Evolutionary conservation across 768 basidiomycete genomes (phyloP).

Genomic region (Leccinum aurantiacum): DNA sequence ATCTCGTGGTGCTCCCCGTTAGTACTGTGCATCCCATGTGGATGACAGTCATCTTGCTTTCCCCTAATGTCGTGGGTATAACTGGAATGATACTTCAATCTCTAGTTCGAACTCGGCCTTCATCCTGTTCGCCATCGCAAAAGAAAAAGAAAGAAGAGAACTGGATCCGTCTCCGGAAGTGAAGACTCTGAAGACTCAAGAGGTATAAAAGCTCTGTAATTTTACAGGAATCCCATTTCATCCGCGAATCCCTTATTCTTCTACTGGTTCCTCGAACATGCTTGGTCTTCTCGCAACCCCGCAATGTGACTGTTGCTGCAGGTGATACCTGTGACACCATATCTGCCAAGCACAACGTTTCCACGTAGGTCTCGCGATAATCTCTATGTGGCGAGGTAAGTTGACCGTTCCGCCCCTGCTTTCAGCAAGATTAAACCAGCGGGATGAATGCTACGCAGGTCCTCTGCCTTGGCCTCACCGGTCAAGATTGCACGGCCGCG

Average conservation of each 20-base stretch:
- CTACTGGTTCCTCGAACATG: constrained; percentile 15
- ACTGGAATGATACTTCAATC: no score
- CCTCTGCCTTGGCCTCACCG: constrained; percentile 57
- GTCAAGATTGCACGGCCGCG: constrained; percentile 52
- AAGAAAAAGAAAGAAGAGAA: background rate
- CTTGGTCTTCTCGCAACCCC: constrained; percentile 26
- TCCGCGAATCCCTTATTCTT: background rate
- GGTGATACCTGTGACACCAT: constrained; percentile 69
- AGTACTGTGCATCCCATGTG: background rate
- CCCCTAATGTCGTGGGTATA: constrained; percentile 1
- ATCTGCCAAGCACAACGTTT: constrained; percentile 57
- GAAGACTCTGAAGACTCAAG: background rate
- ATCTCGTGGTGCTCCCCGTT: background rate
- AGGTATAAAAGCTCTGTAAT: constrained; percentile 20
- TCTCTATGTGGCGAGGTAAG: constrained; percentile 50
- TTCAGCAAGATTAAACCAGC: background rate
- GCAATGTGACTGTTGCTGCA: constrained; percentile 54
- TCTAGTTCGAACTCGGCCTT: background rate
- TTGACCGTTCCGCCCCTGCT: background rate
- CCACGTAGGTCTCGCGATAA: constrained; percentile 54
- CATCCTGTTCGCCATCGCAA: background rate
- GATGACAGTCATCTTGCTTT: background rate
- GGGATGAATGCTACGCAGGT: constrained; percentile 21
- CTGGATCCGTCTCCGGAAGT: no score
- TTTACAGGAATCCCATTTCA: background rate